Conservation (phyloP, 495 filamentous ascomycete species). For the Acidomyces sp. region DNA sequence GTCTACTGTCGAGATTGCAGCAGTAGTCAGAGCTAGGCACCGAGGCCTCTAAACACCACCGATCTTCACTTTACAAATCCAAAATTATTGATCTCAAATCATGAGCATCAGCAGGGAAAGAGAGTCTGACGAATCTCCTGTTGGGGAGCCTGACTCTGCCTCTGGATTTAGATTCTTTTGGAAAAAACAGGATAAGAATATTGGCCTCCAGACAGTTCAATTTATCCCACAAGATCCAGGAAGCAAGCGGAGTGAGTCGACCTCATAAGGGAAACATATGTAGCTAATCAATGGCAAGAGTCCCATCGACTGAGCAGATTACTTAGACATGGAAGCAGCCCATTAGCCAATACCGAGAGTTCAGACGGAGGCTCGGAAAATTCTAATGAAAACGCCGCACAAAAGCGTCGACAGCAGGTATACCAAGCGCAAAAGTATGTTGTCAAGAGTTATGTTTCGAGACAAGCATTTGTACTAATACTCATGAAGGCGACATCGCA, state of each 20-base stretch:
- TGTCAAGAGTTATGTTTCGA: neutral
- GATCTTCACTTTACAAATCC: no score
- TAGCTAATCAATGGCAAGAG: neutral
- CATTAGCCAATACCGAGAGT: neutral
- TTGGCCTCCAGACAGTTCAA: neutral
- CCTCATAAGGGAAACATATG: neutral
- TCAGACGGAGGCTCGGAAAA: neutral
- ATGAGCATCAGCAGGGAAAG: no score
- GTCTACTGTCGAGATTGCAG: no score
- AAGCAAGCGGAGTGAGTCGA: constrained; percentile 1
- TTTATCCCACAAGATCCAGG: constrained; percentile 13
- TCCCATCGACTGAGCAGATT: neutral
- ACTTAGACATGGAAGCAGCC: neutral
- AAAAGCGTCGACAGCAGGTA: constrained; percentile 14
- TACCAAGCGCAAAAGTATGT: constrained; percentile 18
- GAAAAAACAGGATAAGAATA: constrained; percentile 2
- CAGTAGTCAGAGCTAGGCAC: no score
- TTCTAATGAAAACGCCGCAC: neutral
- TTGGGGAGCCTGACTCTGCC: constrained; percentile 5
- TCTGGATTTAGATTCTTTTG: constrained; percentile 12
- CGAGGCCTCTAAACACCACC: no score
- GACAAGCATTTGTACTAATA: neutral
- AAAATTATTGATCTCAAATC: no score
- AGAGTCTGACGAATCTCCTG: no score
- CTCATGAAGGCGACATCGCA: constrained; percentile 11